Percentiles rank a stretch among this genome's conserved stretches.
phyloP scores from a whole-genome alignment of 129 eudicot genomes.

The Escallonia herrerae region DNA sequence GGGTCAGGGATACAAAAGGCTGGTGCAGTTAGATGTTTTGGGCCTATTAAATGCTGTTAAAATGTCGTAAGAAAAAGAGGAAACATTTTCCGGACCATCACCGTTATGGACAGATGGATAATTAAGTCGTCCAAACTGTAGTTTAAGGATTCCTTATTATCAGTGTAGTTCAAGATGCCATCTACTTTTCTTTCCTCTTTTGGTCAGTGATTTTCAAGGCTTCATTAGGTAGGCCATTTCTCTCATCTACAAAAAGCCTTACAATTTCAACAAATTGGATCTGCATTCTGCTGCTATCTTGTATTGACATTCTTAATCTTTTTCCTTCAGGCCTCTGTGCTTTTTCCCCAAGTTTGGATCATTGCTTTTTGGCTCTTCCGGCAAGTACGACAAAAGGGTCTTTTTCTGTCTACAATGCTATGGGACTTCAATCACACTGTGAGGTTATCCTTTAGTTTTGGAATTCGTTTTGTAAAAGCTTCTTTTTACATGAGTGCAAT shows the following conservation, averaged over 20 bases:
- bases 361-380: constrained; percentile 88
- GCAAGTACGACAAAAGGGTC: constrained; percentile 83
- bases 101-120: too few relatives aligned
- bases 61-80: too few relatives aligned
- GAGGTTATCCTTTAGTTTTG: constrained; percentile 52
- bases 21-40: too few relatives aligned
- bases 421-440: constrained; percentile 85
- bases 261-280: neutral
- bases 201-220: neutral
- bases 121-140: too few relatives aligned
- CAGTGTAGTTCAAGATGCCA: neutral
- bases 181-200: neutral
- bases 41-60: too few relatives aligned
- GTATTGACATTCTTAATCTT: constrained; percentile 6
- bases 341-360: constrained; percentile 68
- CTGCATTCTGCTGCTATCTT: neutral
- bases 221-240: neutral
- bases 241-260: neutral
- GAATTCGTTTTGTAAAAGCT: neutral
- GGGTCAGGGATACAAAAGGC: too few relatives aligned
- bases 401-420: constrained; percentile 59
- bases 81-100: too few relatives aligned
- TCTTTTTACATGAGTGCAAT: too few relatives aligned
- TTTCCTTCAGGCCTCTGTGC: constrained; percentile 71
- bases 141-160: too few relatives aligned